These are phyloP conservation scores for Aphanomyces cochlioides DNA, from an alignment of 352 stramenopile species.

Conservation along the genomic window DNA sequence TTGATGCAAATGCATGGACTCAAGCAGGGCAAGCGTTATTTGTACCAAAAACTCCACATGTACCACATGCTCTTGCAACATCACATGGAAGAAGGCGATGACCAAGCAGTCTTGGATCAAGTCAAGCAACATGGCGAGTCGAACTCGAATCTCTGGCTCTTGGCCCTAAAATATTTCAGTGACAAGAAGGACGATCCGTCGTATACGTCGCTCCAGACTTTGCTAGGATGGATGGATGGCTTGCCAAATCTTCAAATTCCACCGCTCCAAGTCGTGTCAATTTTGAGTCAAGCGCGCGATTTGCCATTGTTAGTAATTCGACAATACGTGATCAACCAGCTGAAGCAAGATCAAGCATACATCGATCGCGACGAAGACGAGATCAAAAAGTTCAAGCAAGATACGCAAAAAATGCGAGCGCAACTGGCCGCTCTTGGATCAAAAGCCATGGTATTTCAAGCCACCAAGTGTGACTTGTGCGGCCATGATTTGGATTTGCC, in stretches of 20 bases:
- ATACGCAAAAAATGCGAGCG: slow-evolving; percentile 89
- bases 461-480: slow-evolving; percentile 86
- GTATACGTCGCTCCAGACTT: slow-evolving; percentile 75
- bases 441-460: slow-evolving; percentile 86
- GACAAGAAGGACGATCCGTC: slow-evolving; percentile 59
- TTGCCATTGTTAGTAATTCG: slow-evolving; percentile 78
- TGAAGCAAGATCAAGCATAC: slow-evolving; percentile 71
- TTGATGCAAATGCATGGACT: slow-evolving; percentile 90
- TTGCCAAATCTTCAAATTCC: slow-evolving; percentile 69
- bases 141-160: slow-evolving; percentile 86
- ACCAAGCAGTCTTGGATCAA: slow-evolving; percentile 84
- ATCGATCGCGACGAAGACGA: slow-evolving; percentile 84
- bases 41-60: slow-evolving; percentile 94
- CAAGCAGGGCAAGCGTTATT: slow-evolving; percentile 89
- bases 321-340: slow-evolving; percentile 82
- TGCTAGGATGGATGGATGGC: slow-evolving; percentile 68
- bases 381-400: slow-evolving; percentile 80
- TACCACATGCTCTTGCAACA: slow-evolving; percentile 93
- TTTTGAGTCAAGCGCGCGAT: slow-evolving; percentile 77
- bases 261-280: slow-evolving; percentile 79
- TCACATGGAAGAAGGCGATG: slow-evolving; percentile 90
- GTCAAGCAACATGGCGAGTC: slow-evolving; percentile 87
- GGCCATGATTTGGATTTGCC: slow-evolving; percentile 87
- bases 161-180: slow-evolving; percentile 88
- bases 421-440: slow-evolving; percentile 78